Base-by-base conservation (phyloP, 257 asterid species). In the Fraxinus americana region DNA sequence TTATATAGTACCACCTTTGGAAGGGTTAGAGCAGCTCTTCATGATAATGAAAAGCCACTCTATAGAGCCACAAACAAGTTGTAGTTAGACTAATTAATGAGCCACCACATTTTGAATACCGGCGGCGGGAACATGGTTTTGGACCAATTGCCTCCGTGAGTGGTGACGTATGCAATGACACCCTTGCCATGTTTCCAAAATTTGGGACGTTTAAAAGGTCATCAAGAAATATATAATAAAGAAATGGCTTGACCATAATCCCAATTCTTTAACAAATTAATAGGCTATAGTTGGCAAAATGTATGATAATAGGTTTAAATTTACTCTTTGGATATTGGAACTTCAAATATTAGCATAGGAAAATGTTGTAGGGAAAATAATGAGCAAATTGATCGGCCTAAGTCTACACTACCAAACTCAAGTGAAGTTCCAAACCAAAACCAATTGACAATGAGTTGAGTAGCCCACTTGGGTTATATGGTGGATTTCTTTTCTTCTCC, bases 1-100 rank as follows among this genome's bases (percentile, higher is more conserved):
- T 36, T 85, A 83, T 36, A 83, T 85, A 81, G 84, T 81, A 76
- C 78, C 16, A 32, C 4, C 10, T 38, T 36, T 2, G 30, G 16
- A 23, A 27, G 14, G 34, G 12, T 63, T 25, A 63, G 34, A 27
- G 17, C 73, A 86, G 34, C 90, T 73, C 76, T 84, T 86, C 17
- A 54, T 34, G 27, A 52, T 36, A 74, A 34, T 75, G 73, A n/a
- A 75, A 72, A 69, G 88, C 23, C 81, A 73, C 43, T 16, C 23
- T 19, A n/a, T 29, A 36, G 81, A 65, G 68, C 12, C 21, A 39
- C 16, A 29, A 54, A 68, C 3, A 11, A 78, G 48, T 65, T 17
- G 70, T 19, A 71, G 17, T 2, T 70, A 32, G 36, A 63, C n/a
- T 12, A 9, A 59, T 39, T 12, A 9, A 68, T 39, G 69, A 17